Conservation (phyloP, 2,329 filamentous ascomycete genomes). For the Aschersonia sp. region DNA sequence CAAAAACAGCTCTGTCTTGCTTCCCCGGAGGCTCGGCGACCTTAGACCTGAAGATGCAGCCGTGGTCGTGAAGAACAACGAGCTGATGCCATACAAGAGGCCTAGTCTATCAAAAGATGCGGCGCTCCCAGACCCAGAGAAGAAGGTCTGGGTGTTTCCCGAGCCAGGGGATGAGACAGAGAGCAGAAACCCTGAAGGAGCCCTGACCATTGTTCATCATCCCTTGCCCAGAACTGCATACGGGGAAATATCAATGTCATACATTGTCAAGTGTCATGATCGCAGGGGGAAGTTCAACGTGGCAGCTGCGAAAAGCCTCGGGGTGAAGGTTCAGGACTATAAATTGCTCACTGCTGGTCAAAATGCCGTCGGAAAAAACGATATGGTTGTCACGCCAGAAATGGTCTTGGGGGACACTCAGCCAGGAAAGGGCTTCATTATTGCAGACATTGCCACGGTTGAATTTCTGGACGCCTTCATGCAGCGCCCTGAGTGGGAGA, state of each 20-base stretch:
- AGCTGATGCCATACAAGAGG: slow-evolving; percentile 55
- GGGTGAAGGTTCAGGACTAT: slow-evolving; percentile 46
- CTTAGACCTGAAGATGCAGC: slow-evolving; percentile 15
- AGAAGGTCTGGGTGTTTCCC: slow-evolving; percentile 15
- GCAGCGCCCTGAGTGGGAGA: slow-evolving; percentile 57
- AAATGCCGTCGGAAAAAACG: slow-evolving; percentile 48
- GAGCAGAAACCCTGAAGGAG: slow-evolving; percentile 4
- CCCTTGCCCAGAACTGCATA: slow-evolving; percentile 54
- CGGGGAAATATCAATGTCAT: slow-evolving; percentile 59
- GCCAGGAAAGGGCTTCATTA: slow-evolving; percentile 58
- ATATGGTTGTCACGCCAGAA: slow-evolving; percentile 61
- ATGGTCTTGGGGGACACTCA: slow-evolving; percentile 65
- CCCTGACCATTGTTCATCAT: slow-evolving; percentile 11
- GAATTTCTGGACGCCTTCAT: slow-evolving; percentile 60
- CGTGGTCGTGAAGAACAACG: slow-evolving; percentile 51
- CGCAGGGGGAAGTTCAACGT: slow-evolving; percentile 71
- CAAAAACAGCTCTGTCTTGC: slow-evolving; percentile 9
- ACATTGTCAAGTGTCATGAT: slow-evolving; percentile 66
- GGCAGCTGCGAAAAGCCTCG: slow-evolving; percentile 46
- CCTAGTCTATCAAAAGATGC: slow-evolving; percentile 23
- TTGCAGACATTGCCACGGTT: slow-evolving; percentile 62
- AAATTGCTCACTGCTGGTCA: slow-evolving; percentile 46
- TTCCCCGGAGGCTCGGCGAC: slow-evolving; percentile 12
- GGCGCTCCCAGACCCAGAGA: slow-evolving; percentile 8
- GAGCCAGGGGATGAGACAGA: slow-evolving; percentile 4